Conservation (phyloP, 805 yeast species). For the Zygosaccharomyces rouxii region DNA sequence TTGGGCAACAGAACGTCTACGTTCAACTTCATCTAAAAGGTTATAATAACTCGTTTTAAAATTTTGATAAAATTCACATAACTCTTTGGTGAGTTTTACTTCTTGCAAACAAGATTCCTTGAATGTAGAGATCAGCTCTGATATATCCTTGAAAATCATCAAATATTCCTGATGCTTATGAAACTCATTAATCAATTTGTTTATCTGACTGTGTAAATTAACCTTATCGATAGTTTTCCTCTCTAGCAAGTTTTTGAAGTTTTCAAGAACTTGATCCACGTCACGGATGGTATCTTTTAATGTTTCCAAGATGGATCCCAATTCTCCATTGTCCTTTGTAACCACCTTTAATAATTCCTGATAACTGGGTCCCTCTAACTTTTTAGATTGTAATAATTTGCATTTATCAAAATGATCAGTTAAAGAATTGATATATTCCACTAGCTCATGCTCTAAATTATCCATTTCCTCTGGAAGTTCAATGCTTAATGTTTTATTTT, state of each 20-base stretch:
- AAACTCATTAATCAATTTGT: constrained; percentile 23
- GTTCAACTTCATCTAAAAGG: constrained; percentile 47
- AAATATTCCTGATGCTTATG: constrained; percentile 30
- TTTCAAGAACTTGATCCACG: constrained; percentile 20
- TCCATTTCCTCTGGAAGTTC: constrained; percentile 39
- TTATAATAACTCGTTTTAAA: constrained; percentile 51
- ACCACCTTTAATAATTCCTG: constrained; percentile 45
- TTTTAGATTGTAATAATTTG: constrained; percentile 34
- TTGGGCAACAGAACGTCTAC: constrained; percentile 43
- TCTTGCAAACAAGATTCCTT: constrained; percentile 27
- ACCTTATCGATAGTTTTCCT: constrained; percentile 26
- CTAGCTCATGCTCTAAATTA: constrained; percentile 61
- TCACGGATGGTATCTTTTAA: constrained; percentile 39
- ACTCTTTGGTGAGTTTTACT: constrained; percentile 30
- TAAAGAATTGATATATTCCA: constrained; percentile 60
- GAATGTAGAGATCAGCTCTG: constrained; percentile 34
- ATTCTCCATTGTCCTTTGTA: constrained; percentile 49
- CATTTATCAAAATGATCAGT: constrained; percentile 85
- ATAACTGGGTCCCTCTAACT: constrained; percentile 30
- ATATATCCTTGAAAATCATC: constrained; percentile 29
- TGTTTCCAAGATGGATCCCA: constrained; percentile 52
- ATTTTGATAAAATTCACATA: constrained; percentile 46
- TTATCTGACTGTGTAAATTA: constrained; percentile 16
- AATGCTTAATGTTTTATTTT: constrained; percentile 25
- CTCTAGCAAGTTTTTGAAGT: constrained; percentile 32